A percentile compares a stretch with the other conserved stretches of the same genome.
phyloP scores from a whole-genome alignment of 2,329 filamentous ascomycete genomes.

The Ophiostoma fasciatum region DNA sequence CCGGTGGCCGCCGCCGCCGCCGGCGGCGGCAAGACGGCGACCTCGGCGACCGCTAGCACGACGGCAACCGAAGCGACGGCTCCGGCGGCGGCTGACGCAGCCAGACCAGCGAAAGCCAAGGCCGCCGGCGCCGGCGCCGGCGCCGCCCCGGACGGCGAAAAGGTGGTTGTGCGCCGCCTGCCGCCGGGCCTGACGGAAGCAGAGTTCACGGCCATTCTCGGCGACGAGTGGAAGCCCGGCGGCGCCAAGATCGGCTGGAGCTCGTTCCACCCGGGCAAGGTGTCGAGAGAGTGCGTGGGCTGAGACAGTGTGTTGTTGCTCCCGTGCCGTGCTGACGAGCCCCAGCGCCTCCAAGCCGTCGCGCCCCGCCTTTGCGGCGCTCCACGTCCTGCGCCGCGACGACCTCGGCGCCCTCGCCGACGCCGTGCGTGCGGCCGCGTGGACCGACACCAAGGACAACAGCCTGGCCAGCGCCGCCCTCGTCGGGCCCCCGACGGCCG shows the following conservation, averaged over 20 bases:
- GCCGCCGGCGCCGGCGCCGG: conserved; percentile 33
- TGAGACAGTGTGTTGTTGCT: background rate
- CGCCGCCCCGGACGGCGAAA: conserved; percentile 57
- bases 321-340: background rate
- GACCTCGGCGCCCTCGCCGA: conserved; percentile 55
- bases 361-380: conserved; percentile 62
- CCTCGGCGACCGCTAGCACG: too few relatives aligned
- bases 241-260: conserved; percentile 76
- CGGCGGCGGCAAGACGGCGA: background rate
- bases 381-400: conserved; percentile 62
- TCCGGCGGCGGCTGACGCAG: too few relatives aligned
- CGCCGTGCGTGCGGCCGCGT: conserved; percentile 50
- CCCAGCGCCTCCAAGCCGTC: conserved; percentile 71
- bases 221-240: conserved; percentile 68
- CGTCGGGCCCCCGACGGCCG: conserved; percentile 63
- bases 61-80: background rate
- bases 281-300: conserved; percentile 61
- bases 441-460: conserved; percentile 72
- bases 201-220: conserved; percentile 60
- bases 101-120: conserved; percentile 15
- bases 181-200: conserved; percentile 70
- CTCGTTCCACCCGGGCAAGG: conserved; percentile 49
- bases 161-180: conserved; percentile 70
- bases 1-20: conserved; percentile 29
- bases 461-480: conserved; percentile 58